Evolutionary conservation across 257 asterid species (phyloP).

Genomic region (Nicotiana otophora): DNA sequence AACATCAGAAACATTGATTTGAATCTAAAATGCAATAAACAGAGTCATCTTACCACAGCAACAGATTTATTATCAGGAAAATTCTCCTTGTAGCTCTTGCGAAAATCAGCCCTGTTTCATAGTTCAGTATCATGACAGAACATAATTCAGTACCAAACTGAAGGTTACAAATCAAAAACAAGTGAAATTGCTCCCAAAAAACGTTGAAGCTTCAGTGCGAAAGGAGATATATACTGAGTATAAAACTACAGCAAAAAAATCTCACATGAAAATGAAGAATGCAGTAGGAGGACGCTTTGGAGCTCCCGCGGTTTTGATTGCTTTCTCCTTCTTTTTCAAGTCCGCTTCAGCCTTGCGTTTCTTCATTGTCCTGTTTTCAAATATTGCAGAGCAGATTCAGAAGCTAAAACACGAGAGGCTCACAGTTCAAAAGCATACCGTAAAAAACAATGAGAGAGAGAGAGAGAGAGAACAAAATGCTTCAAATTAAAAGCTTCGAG

Average conservation of each 20-base stretch:
- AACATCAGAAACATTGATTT: neutral
- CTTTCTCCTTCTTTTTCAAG: conserved; percentile 10
- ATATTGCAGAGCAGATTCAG: neutral
- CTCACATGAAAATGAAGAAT: conserved; percentile 23
- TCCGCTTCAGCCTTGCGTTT: conserved; percentile 18
- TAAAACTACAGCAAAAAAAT: neutral
- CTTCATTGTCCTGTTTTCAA: neutral
- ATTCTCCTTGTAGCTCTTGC: conserved; percentile 25
- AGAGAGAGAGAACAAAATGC: neutral
- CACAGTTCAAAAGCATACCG: neutral
- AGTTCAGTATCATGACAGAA: neutral
- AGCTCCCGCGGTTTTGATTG: conserved; percentile 20
- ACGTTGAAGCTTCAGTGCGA: neutral
- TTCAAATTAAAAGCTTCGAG: neutral
- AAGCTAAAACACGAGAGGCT: neutral
- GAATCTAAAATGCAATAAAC: neutral
- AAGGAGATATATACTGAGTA: neutral
- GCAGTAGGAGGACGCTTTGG: conserved; percentile 29
- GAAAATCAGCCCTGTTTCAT: conserved; percentile 19
- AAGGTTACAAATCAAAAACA: neutral
- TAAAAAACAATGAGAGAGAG: too few relatives aligned
- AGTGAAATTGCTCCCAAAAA: neutral
- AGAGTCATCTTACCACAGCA: conserved; percentile 5
- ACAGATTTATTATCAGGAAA: conserved; percentile 27
- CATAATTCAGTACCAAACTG: neutral